A percentile compares a stretch with the other conserved stretches of the same genome.
phyloP scores from a whole-genome alignment of 2,329 filamentous ascomycete genomes.

The Xylariaceae sp. region DNA sequence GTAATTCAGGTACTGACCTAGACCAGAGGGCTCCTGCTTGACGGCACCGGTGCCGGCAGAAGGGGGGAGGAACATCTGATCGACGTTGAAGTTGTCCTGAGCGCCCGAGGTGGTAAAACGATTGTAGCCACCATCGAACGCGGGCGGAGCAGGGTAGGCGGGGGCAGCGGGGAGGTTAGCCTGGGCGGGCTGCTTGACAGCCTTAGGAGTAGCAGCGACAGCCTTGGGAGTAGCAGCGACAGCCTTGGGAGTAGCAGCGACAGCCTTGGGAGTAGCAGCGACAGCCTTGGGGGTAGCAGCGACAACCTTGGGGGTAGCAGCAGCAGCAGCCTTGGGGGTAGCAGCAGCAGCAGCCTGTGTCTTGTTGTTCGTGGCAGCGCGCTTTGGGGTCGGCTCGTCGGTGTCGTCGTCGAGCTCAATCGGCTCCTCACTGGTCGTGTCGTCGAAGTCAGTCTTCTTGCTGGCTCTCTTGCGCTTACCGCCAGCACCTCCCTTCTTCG shows the following conservation, averaged over 20 bases:
- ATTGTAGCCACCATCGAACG: too few species aligned
- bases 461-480: conserved; percentile 1
- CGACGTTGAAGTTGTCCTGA: too few species aligned
- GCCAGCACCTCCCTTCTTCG: neutral
- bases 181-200: too few species aligned
- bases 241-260: neutral
- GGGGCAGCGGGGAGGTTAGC: too few species aligned
- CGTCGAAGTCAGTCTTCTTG: conserved; percentile 29
- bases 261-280: neutral
- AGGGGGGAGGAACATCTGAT: too few species aligned
- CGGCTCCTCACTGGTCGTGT: conserved; percentile 24
- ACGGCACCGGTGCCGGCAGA: too few species aligned
- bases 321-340: conserved; percentile 2
- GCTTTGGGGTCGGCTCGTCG: conserved; percentile 12
- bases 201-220: neutral
- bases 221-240: neutral
- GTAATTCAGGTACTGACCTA: too few species aligned
- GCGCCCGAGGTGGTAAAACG: too few species aligned
- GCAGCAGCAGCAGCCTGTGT: conserved; percentile 9
- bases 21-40: too few species aligned
- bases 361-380: conserved; percentile 8
- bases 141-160: too few species aligned
- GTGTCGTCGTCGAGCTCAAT: conserved; percentile 4
- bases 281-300: neutral
- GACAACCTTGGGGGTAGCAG: neutral